phyloP scores from a whole-genome alignment of 192 early-diverging fungal species.

The Borealophlyctis nickersoniae region DNA sequence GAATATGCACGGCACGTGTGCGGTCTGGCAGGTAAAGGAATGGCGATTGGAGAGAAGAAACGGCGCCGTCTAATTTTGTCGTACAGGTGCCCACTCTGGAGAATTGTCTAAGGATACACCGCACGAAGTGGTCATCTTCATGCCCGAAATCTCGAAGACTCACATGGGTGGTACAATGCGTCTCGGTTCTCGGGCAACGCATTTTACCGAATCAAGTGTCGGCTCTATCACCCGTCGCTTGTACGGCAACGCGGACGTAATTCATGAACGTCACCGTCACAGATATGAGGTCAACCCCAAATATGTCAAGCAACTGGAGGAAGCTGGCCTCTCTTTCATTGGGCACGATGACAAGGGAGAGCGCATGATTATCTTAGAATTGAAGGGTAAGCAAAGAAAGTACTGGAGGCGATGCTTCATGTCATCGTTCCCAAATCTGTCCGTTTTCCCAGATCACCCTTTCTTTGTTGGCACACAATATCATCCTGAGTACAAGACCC shows the following conservation, averaged over 20 bases:
- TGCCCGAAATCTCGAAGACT: constrained; percentile 94
- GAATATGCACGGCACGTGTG: constrained; percentile 95
- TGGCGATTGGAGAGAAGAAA: not conserved
- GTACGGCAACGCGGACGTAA: constrained; percentile 51
- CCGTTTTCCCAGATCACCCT: constrained; percentile 69
- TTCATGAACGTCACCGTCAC: constrained; percentile 94
- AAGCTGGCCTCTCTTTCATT: constrained; percentile 80
- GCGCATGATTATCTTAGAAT: constrained; percentile 98
- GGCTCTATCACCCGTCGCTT: constrained; percentile 63
- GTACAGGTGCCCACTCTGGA: constrained; percentile 69
- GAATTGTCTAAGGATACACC: constrained; percentile 73
- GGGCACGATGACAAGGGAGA: constrained; percentile 92
- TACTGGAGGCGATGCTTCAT: no score
- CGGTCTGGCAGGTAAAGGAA: constrained; percentile 49
- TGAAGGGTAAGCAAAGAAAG: constrained; percentile 35
- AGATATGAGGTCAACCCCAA: constrained; percentile 98
- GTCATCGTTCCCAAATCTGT: constrained; percentile 1
- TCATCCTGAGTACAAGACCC: constrained; percentile 96
- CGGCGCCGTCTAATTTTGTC: not conserved
- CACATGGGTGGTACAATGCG: constrained; percentile 98
- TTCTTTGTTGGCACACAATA: constrained; percentile 95
- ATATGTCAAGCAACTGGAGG: constrained; percentile 70
- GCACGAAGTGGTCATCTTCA: constrained; percentile 84
- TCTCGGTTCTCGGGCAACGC: constrained; percentile 78
- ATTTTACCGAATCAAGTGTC: constrained; percentile 54